These are phyloP conservation scores for Talaromyces nanjingensis DNA, from an alignment of 495 filamentous ascomycete species.

Conservation along the genomic window DNA sequence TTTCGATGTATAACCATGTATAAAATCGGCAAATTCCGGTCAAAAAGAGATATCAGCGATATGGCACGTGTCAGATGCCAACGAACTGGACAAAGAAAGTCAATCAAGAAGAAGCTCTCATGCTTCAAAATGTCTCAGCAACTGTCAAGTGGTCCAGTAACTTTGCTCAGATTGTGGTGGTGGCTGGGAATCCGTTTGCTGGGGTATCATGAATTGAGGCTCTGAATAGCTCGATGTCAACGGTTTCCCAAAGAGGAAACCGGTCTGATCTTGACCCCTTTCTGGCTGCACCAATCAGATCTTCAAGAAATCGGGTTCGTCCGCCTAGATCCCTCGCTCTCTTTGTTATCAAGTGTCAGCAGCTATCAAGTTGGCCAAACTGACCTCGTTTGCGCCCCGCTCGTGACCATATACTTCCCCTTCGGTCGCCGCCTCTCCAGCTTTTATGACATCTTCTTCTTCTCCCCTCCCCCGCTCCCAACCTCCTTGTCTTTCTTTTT, in stretches of 20 bases:
- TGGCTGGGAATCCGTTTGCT: neutral
- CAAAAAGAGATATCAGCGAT: neutral
- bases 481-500: neutral
- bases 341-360: neutral
- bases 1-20: neutral
- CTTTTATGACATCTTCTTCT: neutral
- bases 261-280: neutral
- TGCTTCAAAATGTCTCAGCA: neutral
- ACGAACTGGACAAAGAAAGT: neutral
- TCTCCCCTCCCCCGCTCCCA: neutral
- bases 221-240: neutral
- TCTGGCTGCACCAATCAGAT: constrained; percentile 1
- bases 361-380: neutral
- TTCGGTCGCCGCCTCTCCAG: constrained; percentile 7
- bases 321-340: neutral
- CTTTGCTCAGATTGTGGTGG: neutral
- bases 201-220: neutral
- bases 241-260: neutral
- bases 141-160: neutral
- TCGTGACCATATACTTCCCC: neutral
- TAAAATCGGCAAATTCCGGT: neutral
- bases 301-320: neutral
- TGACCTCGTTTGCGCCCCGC: constrained; percentile 1
- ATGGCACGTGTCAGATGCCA: neutral
- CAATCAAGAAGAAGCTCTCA: neutral